Evolutionary conservation across 345 rosid species (phyloP).

Genomic region (Salix dunnii): DNA sequence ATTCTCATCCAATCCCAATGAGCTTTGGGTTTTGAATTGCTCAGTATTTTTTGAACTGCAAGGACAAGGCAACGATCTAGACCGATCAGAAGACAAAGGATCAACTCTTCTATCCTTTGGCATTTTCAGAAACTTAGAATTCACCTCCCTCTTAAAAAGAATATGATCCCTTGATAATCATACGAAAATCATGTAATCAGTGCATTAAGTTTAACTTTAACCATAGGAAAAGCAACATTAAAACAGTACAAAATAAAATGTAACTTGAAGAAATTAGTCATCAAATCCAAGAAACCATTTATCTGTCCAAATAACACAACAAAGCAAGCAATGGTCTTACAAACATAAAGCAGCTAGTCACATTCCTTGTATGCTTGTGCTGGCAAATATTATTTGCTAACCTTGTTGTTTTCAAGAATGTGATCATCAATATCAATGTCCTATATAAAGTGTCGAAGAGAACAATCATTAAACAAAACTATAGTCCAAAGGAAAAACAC

Average conservation of each 20-base stretch:
- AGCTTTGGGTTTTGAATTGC: constrained; percentile 19
- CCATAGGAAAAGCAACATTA: background rate
- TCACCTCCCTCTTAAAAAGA: background rate
- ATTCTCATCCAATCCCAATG: constrained; percentile 13
- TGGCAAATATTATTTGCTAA: background rate
- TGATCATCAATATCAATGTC: background rate
- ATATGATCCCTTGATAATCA: background rate
- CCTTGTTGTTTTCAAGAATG: background rate
- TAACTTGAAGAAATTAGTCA: background rate
- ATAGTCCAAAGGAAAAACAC: background rate
- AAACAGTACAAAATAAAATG: background rate
- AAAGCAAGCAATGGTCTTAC: background rate
- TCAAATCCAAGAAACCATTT: background rate
- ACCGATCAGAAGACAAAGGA: constrained; percentile 25
- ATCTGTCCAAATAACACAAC: background rate
- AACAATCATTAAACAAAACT: background rate
- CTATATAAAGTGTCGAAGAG: background rate
- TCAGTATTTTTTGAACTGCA: constrained; percentile 28
- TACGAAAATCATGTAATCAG: background rate
- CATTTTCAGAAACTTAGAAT: constrained; percentile 25
- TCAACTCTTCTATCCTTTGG: constrained; percentile 44
- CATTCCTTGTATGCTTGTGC: background rate
- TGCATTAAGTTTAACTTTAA: background rate
- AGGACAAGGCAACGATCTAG: background rate
- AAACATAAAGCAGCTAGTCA: background rate